A percentile compares a stretch with the other conserved stretches of the same genome.
phyloP scores from a whole-genome alignment of 1,284 basidiomycete species.

The Abortiporus biennis region DNA sequence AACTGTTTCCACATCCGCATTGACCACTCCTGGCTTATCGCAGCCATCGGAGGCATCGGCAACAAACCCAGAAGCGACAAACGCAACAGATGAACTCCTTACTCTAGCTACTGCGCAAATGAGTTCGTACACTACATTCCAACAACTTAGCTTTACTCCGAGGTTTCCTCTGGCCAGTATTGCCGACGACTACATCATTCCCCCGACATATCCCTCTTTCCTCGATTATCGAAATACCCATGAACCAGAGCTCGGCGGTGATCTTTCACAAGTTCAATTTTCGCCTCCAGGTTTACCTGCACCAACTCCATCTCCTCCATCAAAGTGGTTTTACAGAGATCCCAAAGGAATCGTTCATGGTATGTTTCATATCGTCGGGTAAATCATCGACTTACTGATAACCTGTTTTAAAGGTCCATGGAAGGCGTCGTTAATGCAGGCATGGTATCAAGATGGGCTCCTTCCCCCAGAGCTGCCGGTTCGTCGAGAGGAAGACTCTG shows the following conservation, averaged over 20 bases:
- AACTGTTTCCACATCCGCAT: slow-evolving; percentile 10
- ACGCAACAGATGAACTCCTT: slow-evolving; percentile 55
- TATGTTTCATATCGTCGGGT: slow-evolving; percentile 26
- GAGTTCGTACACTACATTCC: slow-evolving; percentile 84
- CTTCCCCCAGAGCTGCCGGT: slow-evolving; percentile 76
- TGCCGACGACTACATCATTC: slow-evolving; percentile 83
- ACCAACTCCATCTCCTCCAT: slow-evolving; percentile 56
- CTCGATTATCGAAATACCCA: slow-evolving; percentile 58
- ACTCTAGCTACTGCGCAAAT: slow-evolving; percentile 61
- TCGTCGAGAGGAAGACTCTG: slow-evolving; percentile 63
- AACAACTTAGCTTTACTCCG: slow-evolving; percentile 78
- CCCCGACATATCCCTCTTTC: slow-evolving; percentile 78
- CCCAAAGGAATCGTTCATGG: slow-evolving; percentile 75
- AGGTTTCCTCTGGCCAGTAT: slow-evolving; percentile 80
- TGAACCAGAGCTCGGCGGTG: slow-evolving; percentile 49
- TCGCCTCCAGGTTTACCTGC: slow-evolving; percentile 72
- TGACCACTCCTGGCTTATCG: slow-evolving; percentile 14
- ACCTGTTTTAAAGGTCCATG: slow-evolving; percentile 54
- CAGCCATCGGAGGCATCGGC: slow-evolving; percentile 15
- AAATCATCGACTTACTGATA: slow-evolving; percentile 8
- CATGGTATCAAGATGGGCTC: slow-evolving; percentile 77
- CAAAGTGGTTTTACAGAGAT: slow-evolving; percentile 75
- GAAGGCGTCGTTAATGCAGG: slow-evolving; percentile 80
- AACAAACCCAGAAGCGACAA: slow-evolving; percentile 18
- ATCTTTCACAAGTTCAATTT: slow-evolving; percentile 60